These are phyloP conservation scores for Tilletiaria anomala DNA, from an alignment of 1,284 basidiomycete genomes.

Conservation along the genomic window DNA sequence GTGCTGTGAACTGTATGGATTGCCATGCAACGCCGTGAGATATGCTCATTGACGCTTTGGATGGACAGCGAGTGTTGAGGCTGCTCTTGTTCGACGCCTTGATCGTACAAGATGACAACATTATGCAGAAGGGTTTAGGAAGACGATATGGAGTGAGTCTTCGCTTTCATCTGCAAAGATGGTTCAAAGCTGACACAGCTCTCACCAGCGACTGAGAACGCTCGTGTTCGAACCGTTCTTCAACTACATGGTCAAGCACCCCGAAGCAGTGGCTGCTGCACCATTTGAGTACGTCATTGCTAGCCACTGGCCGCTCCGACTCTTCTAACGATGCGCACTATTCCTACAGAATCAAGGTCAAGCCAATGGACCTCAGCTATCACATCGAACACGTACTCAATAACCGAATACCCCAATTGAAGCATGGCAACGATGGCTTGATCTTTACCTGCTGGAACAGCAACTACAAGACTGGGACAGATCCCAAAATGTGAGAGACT, in stretches of 20 bases:
- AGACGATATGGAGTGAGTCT: conserved; percentile 83
- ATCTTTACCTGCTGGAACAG: conserved; percentile 87
- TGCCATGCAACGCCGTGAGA: too few species aligned
- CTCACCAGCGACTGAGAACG: conserved; percentile 56
- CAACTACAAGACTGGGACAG: conserved; percentile 76
- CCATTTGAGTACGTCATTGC: conserved; percentile 84
- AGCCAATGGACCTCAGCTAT: conserved; percentile 79
- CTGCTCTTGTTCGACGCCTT: conserved; percentile 87
- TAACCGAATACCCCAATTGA: conserved; percentile 62
- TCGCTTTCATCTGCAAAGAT: too few species aligned
- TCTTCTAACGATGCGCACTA: too few species aligned
- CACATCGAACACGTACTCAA: conserved; percentile 69
- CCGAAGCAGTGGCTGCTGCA: conserved; percentile 50
- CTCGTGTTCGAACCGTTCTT: conserved; percentile 72
- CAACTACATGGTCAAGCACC: conserved; percentile 55
- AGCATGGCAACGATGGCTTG: conserved; percentile 88
- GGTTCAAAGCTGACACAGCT: too few species aligned
- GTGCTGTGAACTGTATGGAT: too few species aligned
- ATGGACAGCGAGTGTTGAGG: conserved; percentile 62
- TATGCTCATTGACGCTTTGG: too few species aligned
- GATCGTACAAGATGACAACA: conserved; percentile 67
- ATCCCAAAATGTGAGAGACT: conserved; percentile 63
- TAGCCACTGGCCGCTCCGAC: too few species aligned
- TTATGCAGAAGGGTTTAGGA: conserved; percentile 66
- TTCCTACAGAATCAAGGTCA: conserved; percentile 52